Evolutionary conservation across 352 stramenopile genomes (phyloP), one percentile per base, ranked within the genome.

Genomic region (Phytophthora idaei): DNA sequence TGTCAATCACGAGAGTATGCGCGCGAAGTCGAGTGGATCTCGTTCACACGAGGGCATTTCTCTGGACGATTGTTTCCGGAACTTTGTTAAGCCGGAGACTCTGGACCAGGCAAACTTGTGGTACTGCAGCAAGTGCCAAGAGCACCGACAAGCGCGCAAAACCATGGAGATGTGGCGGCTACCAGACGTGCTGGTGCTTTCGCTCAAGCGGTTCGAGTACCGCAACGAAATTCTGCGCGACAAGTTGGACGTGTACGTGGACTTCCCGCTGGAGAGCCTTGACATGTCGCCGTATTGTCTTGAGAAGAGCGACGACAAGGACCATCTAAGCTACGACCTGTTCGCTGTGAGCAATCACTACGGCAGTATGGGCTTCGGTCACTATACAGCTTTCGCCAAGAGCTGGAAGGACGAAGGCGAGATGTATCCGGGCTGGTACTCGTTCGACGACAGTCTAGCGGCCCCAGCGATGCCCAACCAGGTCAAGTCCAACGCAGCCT

Each of bases 321-420:
- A 81, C 31, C 63, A 81, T 44, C 46, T 91, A 5, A 65, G 67
- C 32, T 97, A 97, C 71, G 88, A 97, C 69, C 67, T 97, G 10
- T 97, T 95, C 49, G 91, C 83, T 11, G 90, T 97, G 50, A 91
- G 85, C 63, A 97, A 97, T 61, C 91, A 97, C 75, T 96, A 94
- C 49, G 91, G 91, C 41, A 82, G 80, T 52, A 95, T 95, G 82
- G 90, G 85, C 34, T 97, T 93, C 56, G 91, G 91, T 14, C 91
- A 97, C 71, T 97, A 97, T 71, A 97, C 91, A 12, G 90, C 91
- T 28, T 95, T 89, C 61, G 89, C 82, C 39, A 84, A 82, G 54
- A 91, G 78, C 61, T 92, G 83, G 81, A 74, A 84, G 17, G 76
- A 83, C 49, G 73, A 86, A 54, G 67, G 67, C 42, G 79, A 89